These are phyloP conservation scores for Fusarium penzigii DNA, from an alignment of 2,329 filamentous ascomycete species.

Conservation along the genomic window DNA sequence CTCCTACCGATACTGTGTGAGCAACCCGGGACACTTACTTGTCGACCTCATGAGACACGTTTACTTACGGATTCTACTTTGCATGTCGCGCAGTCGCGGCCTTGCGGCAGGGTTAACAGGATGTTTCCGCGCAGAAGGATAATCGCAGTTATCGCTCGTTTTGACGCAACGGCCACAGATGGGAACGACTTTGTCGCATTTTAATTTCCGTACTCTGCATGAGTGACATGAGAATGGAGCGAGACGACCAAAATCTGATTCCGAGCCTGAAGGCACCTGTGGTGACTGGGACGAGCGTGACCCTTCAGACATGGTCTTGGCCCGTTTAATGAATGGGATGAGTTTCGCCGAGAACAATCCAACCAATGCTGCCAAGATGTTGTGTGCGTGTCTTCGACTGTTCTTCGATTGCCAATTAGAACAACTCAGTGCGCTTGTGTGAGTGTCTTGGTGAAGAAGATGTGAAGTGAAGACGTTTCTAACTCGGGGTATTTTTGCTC, in stretches of 20 bases:
- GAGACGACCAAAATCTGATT: constrained; percentile 3
- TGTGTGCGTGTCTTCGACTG: too few relatives aligned
- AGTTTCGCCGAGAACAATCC: too few relatives aligned
- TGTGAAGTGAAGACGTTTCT: too few relatives aligned
- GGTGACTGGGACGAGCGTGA: constrained; percentile 8
- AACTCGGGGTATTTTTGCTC: too few relatives aligned
- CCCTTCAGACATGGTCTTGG: constrained; percentile 6
- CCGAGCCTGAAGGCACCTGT: constrained; percentile 10
- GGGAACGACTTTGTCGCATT: constrained; percentile 9
- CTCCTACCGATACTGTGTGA: constrained; percentile 13
- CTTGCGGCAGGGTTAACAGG: constrained; percentile 12
- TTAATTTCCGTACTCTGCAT: constrained; percentile 15
- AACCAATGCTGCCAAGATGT: too few relatives aligned
- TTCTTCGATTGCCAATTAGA: too few relatives aligned
- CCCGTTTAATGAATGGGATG: too few relatives aligned
- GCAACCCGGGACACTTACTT: neutral
- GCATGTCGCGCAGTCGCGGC: constrained; percentile 14
- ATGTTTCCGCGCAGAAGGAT: constrained; percentile 12
- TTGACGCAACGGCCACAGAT: constrained; percentile 13
- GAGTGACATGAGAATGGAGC: constrained; percentile 13
- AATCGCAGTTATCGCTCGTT: constrained; percentile 11
- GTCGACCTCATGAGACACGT: neutral
- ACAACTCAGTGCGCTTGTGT: too few relatives aligned
- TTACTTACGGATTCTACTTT: constrained; percentile 12
- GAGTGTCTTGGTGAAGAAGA: too few relatives aligned